A percentile compares a stretch with the other conserved stretches of the same genome.
phyloP scores from a whole-genome alignment of 345 rosid species.

The Lepidium sativum region DNA sequence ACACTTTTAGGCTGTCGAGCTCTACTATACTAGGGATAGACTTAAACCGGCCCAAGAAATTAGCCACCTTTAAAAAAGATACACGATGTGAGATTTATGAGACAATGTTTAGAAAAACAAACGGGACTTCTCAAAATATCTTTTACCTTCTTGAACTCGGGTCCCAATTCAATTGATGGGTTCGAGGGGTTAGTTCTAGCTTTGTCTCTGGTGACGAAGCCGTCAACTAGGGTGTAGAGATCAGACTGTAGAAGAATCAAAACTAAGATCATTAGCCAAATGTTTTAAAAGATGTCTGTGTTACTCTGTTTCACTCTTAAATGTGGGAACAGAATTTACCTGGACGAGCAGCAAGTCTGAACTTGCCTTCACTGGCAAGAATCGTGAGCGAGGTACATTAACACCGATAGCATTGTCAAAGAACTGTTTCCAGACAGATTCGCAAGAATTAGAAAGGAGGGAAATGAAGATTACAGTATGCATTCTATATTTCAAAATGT shows the following conservation, averaged over 20 bases:
- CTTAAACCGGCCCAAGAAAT: conserved; percentile 80
- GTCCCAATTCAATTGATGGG: conserved; percentile 86
- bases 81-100: not conserved
- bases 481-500: not conserved
- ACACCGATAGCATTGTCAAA: conserved; percentile 81
- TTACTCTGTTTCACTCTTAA: not conserved
- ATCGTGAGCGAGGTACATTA: conserved; percentile 81
- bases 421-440: conserved; percentile 38
- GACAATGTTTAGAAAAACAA: not conserved
- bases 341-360: conserved; percentile 95
- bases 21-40: conserved; percentile 87
- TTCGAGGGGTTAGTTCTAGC: conserved; percentile 71
- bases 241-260: conserved; percentile 51
- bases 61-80: conserved; percentile 46
- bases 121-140: not conserved
- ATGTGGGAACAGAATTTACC: conserved; percentile 31
- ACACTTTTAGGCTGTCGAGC: conserved; percentile 84
- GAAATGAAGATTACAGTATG: conserved; percentile 8
- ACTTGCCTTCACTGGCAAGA: conserved; percentile 91
- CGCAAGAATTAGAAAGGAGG: not conserved
- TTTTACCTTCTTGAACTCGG: conserved; percentile 87
- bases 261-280: not conserved
- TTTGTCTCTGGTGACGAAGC: conserved; percentile 55
- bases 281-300: not conserved
- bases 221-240: conserved; percentile 73